Evolutionary conservation across 148 eudicot genomes (phyloP), one percentile per base, ranked within the genome.

Genomic region (Polygonum aviculare): DNA sequence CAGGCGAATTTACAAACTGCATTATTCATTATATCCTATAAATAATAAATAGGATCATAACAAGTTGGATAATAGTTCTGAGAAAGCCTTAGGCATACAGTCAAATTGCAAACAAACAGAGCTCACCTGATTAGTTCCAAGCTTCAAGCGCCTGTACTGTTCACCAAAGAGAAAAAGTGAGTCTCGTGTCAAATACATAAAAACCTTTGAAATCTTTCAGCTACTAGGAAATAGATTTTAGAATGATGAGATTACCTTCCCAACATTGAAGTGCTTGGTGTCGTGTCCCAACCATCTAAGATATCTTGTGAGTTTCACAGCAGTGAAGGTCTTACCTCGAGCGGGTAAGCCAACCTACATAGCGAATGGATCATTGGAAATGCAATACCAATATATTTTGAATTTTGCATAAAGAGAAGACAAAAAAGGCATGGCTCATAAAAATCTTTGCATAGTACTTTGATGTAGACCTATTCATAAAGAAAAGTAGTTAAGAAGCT

Each of bases 271-370:
- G 87, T 95, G 97, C 78, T 95, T 95, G 84, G 99, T 95, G 78
- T 95, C 94, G 82, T 95, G 99, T 77, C 99, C 99, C 80, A 95
- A 84, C 99, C 99, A 93, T 31, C 97, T 90, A 80, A 95, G 96
- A 89, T 92, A 95, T 81, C 99, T 81, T 44, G 99, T 95, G 63
- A 95, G 88, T 83, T 95, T 95, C 74, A 93, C 99, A 49, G 99
- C 99, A 75, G 99, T 95, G 80, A 95, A 95, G 78, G 96, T 95
- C 89, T 95, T 95, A 52, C 99, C 99, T 57, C 99, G 93, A 79
- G 97, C 99, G 75, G 99, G 99, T 87, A 95, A 89, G 70, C 99
- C 99, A 82, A 95, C 96, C 96, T 91, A 73, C 54, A 72, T 16
- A 38, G 72, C 2, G 41, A 67, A 67, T 36, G 16, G 44, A 67